Percentiles rank a stretch among this genome's conserved stretches.
phyloP scores from a whole-genome alignment of 78 protist genomes.

The Dictyostelium discoideum region DNA sequence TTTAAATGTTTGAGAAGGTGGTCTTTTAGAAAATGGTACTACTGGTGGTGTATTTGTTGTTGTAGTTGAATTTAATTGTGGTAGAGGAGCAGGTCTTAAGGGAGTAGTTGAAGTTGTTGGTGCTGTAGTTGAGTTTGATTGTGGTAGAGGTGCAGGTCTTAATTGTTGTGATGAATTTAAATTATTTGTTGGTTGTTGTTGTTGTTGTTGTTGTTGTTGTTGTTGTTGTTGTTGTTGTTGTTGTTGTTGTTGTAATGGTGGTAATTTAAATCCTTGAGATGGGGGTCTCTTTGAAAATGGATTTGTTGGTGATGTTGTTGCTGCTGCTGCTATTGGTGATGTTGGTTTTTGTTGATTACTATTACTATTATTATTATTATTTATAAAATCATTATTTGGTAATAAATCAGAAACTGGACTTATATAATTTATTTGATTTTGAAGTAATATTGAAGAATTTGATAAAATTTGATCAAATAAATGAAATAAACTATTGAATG shows the following conservation, averaged over 20 bases:
- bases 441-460: neutral
- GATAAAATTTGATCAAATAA: neutral
- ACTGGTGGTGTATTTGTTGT: neutral
- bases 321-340: neutral
- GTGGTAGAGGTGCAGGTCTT: neutral
- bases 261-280: neutral
- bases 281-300: neutral
- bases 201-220: neutral
- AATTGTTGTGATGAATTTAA: neutral
- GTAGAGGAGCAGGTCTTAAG: neutral
- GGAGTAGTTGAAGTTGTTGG: neutral
- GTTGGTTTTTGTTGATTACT: neutral
- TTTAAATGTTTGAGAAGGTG: neutral
- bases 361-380: neutral
- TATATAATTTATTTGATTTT: neutral
- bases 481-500: slow-evolving; percentile 20
- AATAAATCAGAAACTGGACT: neutral
- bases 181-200: neutral
- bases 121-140: neutral
- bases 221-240: neutral
- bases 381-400: neutral
- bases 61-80: neutral
- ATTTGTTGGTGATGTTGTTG: neutral
- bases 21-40: neutral
- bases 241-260: neutral